Base-by-base conservation (phyloP, 2,329 filamentous ascomycete genomes). In the Hypoxylon sp. region DNA sequence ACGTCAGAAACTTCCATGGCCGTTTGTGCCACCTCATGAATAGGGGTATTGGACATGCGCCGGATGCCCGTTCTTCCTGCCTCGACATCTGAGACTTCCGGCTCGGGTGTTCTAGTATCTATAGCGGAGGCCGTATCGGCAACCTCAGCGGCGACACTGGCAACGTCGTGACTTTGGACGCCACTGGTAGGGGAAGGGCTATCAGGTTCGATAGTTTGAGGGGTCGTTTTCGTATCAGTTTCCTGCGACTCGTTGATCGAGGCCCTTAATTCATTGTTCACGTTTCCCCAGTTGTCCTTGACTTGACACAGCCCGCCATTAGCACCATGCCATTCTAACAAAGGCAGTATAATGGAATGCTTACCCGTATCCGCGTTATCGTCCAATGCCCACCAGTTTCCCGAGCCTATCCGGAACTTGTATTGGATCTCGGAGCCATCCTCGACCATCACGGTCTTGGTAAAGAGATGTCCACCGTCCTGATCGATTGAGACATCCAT, bases 341-440 rank as follows among this genome's bases (percentile, higher is more conserved):
- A 24, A 29, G 55, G 48, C 29, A 18, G 21, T 11, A 53, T 23
- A 21, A 11, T 37, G 15, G 17, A 24, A 46, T 42, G 31, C 59
- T 79, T 63, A 89, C 88, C 80, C 51, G 79, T 85, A 11, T 84
- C 82, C 50, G 81, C 78, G 40, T 77, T 78, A 55, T 90, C 85
- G 65, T 92, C 84, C 41, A 90, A 73, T 20, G 86, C 78, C 88
- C 88, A 91, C 84, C 86, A 90, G 62, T 90, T 83, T 43, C 84
- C 84, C 17, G 79, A 72, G 8, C 88, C 88, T 29, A 89, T 77
- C 24, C 88, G 83, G 65, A 92, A 89, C 73, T 91, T 92, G 80
- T 92, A 93, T 67, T 90, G 86, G 63, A 91, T 84, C 55, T 84
- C 81, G 42, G 83, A 80, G 18, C 82, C 83, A 18, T 82, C 77